Base-by-base conservation (phyloP, 2,329 filamentous ascomycete genomes). In the Hymenoscyphus albidus region DNA sequence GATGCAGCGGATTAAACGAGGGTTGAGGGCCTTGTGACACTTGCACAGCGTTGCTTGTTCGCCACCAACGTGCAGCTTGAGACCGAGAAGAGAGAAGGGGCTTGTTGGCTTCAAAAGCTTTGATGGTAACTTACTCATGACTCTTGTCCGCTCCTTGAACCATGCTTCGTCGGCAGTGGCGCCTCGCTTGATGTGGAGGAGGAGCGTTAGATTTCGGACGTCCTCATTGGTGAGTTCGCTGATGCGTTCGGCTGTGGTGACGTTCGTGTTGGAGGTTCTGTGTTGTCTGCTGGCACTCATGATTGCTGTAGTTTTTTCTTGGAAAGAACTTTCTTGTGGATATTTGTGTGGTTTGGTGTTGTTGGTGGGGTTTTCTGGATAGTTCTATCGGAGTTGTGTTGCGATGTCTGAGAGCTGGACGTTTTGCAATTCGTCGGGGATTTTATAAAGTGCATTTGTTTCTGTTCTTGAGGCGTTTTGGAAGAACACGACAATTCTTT, bases 1-100 rank as follows among this genome's bases (percentile, higher is more conserved):
- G n/a, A 83, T 70, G 18, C 75, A 75, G 55, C 78, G 78, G 16
- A 84, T 78, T 12, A 83, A 67, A 48, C 74, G 76, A 0, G 80
- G 75, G 51, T 83, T 76, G 4, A 84, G 76, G 0, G 42, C 62
- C 31, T 74, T 68, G 69, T 84, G 82, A 3, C 70, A 70, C 5
- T 61, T 14, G 67, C 82, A 84, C 3, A 84, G 73, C 7, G 75
- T 70, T n/a, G 71, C 68, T 62, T 66, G 64, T 3, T 64, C 16
- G 27, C 7, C 1, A 16, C 22, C 18, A 13, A 51, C 5, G 44
- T 22, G 22, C 9, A 42, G 16, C 5, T 22, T 59, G 3, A 32
- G 14, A 5, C n/a, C 51, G 7, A 48, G 18, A 12, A 65, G 64
- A 14, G 62, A 59, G 48, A 73, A 44, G 2, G 67, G n/a, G 0